Percentiles rank a stretch among this genome's conserved stretches.
These are phyloP conservation scores for Ascobolus immersus DNA, from an alignment of 495 filamentous ascomycete genomes.

Conservation along the genomic window DNA sequence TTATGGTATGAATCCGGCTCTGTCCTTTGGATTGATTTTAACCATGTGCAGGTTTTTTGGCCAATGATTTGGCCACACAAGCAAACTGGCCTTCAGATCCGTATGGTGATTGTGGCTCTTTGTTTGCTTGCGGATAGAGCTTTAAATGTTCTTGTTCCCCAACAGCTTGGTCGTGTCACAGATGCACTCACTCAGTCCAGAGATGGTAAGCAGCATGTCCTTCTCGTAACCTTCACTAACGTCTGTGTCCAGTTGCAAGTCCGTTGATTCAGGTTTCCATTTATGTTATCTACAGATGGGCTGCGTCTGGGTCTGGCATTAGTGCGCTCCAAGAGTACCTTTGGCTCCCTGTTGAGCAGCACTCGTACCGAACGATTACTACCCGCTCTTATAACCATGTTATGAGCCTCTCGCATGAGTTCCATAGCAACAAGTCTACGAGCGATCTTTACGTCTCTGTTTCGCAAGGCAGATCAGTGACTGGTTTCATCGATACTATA, in stretches of 20 bases:
- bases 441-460: constrained; percentile 46
- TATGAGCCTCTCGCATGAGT: constrained; percentile 54
- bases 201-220: constrained; percentile 11
- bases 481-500: constrained; percentile 36
- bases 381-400: constrained; percentile 47
- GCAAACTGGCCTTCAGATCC: constrained; percentile 27
- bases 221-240: too few species aligned
- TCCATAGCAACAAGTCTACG: constrained; percentile 48
- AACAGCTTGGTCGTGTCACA: constrained; percentile 37
- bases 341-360: constrained; percentile 42
- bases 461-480: constrained; percentile 35
- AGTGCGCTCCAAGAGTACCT: constrained; percentile 29
- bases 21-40: background rate
- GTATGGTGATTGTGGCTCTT: constrained; percentile 28
- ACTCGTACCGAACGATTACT: constrained; percentile 32
- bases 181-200: constrained; percentile 21
- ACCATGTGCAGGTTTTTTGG: constrained; percentile 24
- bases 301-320: constrained; percentile 32
- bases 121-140: constrained; percentile 36
- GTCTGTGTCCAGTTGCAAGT: constrained; percentile 11
- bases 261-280: constrained; percentile 30
- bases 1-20: constrained; percentile 20
- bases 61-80: constrained; percentile 40
- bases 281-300: constrained; percentile 28
- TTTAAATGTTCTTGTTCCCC: constrained; percentile 38